phyloP scores from a whole-genome alignment of 23 red algal species.

The Gracilaria caudata region DNA sequence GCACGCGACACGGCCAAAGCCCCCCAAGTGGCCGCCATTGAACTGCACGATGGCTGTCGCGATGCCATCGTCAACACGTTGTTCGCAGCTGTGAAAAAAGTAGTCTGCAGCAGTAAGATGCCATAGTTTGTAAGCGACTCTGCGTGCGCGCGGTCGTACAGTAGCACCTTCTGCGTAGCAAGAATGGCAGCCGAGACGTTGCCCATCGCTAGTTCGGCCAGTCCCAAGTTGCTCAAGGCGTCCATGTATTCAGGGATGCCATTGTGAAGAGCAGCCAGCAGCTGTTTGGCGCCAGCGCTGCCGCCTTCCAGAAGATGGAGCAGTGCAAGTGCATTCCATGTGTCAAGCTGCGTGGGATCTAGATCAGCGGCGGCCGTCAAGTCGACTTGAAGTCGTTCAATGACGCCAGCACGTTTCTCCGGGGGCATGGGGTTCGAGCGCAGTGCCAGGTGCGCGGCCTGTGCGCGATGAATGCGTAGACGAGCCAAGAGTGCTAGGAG shows the following conservation, averaged over 20 bases:
- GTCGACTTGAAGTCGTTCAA: slow-evolving; percentile 44
- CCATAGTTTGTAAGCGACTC: slow-evolving; percentile 76
- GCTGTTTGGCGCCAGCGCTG: slow-evolving; percentile 21
- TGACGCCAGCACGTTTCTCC: slow-evolving; percentile 38
- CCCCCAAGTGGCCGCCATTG: slow-evolving; percentile 38
- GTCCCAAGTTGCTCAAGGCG: slow-evolving; percentile 67
- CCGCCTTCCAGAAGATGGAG: slow-evolving; percentile 74
- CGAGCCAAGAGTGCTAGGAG: slow-evolving; percentile 35
- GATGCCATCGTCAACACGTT: slow-evolving; percentile 34
- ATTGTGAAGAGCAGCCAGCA: slow-evolving; percentile 35
- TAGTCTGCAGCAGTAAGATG: slow-evolving; percentile 30
- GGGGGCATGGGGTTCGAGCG: slow-evolving; percentile 7
- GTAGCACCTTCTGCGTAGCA: slow-evolving; percentile 42
- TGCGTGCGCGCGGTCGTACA: slow-evolving; percentile 60
- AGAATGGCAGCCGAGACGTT: slow-evolving; percentile 27
- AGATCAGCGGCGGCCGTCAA: slow-evolving; percentile 25
- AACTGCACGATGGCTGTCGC: background rate
- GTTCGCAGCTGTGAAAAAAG: slow-evolving; percentile 25
- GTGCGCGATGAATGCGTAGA: slow-evolving; percentile 55
- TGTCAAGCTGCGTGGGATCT: slow-evolving; percentile 49
- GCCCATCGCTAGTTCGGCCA: slow-evolving; percentile 52
- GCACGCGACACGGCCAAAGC: slow-evolving; percentile 50
- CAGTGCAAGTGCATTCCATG: slow-evolving; percentile 83
- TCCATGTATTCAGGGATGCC: slow-evolving; percentile 73
- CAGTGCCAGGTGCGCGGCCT: slow-evolving; percentile 71